Percentiles rank a stretch among this genome's conserved stretches.
Conservation (phyloP, 495 filamentous ascomycete species). For the Aspergillus baeticus region DNA sequence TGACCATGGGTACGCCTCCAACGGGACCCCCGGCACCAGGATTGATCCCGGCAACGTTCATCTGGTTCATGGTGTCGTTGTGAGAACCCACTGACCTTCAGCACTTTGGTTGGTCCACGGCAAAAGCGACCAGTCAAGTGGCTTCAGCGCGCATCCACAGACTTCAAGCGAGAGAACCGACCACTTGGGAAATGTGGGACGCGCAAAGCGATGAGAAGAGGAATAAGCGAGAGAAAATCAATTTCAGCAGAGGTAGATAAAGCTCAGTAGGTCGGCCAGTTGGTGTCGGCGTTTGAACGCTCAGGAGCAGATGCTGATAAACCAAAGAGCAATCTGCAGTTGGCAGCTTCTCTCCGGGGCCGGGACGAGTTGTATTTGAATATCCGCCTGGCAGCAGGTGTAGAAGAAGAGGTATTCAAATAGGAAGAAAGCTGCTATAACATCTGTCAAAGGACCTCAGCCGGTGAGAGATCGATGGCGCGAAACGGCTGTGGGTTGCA, state of each 20-base stretch:
- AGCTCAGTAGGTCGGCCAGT: neutral
- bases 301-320: conserved; percentile 12
- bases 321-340: conserved; percentile 14
- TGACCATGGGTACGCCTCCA: conserved; percentile 70
- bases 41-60: conserved; percentile 67
- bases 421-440: conserved; percentile 13
- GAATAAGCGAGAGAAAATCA: conserved; percentile 15
- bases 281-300: conserved; percentile 9
- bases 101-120: conserved; percentile 26
- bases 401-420: conserved; percentile 3
- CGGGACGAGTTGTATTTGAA: neutral
- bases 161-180: conserved; percentile 33
- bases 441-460: conserved; percentile 16
- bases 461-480: conserved; percentile 21
- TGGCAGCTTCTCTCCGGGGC: conserved; percentile 7
- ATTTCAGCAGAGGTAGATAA: neutral
- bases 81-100: conserved; percentile 39
- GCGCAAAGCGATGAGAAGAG: conserved; percentile 24
- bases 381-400: conserved; percentile 7
- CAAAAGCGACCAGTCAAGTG: conserved; percentile 20
- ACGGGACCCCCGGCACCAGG: conserved; percentile 60
- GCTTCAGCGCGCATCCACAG: conserved; percentile 40
- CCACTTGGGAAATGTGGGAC: conserved; percentile 27
- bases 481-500: conserved; percentile 20
- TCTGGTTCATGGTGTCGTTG: conserved; percentile 65